Evolutionary conservation across 2,329 filamentous ascomycete species (phyloP).

Genomic region (Bipolaris sorokiniana): DNA sequence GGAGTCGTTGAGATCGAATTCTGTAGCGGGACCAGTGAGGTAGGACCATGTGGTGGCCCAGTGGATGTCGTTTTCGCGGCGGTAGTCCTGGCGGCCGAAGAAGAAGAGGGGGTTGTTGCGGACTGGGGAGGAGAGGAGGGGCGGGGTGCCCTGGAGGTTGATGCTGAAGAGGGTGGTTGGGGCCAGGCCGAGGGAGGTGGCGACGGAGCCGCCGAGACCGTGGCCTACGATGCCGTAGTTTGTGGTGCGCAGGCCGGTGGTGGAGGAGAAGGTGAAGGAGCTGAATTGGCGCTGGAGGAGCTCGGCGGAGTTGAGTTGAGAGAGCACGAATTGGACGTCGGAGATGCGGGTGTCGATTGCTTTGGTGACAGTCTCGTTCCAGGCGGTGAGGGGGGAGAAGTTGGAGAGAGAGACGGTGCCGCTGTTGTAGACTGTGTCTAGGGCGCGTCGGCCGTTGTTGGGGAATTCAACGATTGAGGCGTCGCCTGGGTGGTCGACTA

Average conservation of each 20-base stretch:
- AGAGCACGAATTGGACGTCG: constrained; percentile 30
- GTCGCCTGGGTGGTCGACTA: constrained; percentile 60
- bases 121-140: constrained; percentile 13
- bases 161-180: constrained; percentile 22
- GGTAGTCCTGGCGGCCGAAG: constrained; percentile 70
- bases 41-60: constrained; percentile 67
- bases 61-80: constrained; percentile 94
- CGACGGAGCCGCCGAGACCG: constrained; percentile 37
- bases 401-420: constrained; percentile 24
- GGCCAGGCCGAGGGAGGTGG: constrained; percentile 21
- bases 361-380: constrained; percentile 21
- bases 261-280: constrained; percentile 12
- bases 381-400: constrained; percentile 20
- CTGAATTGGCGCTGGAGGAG: constrained; percentile 19
- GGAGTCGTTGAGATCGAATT: constrained; percentile 30
- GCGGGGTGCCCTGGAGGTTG: constrained; percentile 32
- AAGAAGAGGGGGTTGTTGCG: constrained; percentile 26
- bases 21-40: constrained; percentile 24
- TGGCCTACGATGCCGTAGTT: constrained; percentile 32
- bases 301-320: constrained; percentile 8
- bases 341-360: constrained; percentile 23
- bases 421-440: constrained; percentile 27
- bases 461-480: constrained; percentile 54
- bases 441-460: constrained; percentile 14
- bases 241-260: constrained; percentile 9